Conservation (phyloP, 129 eudicot genomes). For the carrot (Daucus carota) region DNA sequence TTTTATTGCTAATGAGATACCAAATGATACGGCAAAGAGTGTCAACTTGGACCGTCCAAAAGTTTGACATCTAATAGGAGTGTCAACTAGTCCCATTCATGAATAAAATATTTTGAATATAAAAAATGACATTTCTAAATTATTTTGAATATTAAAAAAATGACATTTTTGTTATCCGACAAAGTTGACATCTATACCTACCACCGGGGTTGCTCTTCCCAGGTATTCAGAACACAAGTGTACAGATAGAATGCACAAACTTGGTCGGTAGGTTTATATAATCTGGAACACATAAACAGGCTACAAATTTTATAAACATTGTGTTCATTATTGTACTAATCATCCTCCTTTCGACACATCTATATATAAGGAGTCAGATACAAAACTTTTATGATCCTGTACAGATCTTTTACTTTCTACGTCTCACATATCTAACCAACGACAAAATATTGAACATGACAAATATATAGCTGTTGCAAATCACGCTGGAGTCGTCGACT, state of each 20-base stretch:
- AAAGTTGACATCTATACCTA: no score
- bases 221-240: no score
- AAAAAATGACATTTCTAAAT: no score
- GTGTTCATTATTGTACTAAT: neutral
- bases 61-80: no score
- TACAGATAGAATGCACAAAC: neutral
- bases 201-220: no score
- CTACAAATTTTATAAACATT: neutral
- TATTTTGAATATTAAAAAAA: no score
- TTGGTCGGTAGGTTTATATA: neutral
- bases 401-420: neutral
- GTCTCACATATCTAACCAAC: neutral
- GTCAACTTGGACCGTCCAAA: no score
- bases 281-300: neutral
- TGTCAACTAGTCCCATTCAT: no score
- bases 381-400: constrained; percentile 10
- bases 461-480: neutral
- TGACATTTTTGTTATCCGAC: no score
- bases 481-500: neutral
- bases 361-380: neutral
- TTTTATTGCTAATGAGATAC: no score
- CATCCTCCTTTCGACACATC: neutral
- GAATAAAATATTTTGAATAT: no score
- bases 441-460: neutral
- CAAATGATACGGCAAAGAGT: no score